Percentiles rank a stretch among this genome's conserved stretches.
These are phyloP conservation scores for Solanum arcanum DNA, from an alignment of 257 asterid genomes.

Conservation along the genomic window DNA sequence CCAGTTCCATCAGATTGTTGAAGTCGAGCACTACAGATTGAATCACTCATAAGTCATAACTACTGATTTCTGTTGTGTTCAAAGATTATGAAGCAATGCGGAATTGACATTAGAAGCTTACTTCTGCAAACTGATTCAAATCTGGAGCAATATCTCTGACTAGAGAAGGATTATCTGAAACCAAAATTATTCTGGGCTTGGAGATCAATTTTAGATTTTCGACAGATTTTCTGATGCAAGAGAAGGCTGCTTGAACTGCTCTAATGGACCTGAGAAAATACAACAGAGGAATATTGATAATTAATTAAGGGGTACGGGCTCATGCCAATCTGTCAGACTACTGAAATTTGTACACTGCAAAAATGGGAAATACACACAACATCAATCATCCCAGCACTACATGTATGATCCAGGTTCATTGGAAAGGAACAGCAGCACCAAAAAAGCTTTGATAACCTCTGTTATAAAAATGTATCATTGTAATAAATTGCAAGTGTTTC, in stretches of 20 bases:
- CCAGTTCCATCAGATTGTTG: background rate
- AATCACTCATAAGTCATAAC: background rate
- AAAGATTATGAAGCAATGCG: background rate
- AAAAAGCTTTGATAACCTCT: background rate
- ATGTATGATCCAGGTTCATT: background rate
- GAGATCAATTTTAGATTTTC: slow-evolving; percentile 17
- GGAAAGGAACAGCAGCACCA: background rate
- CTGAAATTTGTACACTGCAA: background rate
- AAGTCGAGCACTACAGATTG: background rate
- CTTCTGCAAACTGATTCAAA: slow-evolving; percentile 65
- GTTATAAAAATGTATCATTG: background rate
- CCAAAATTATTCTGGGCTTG: slow-evolving; percentile 64
- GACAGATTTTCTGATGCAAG: slow-evolving; percentile 46
- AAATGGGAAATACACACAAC: background rate
- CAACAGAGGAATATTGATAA: background rate
- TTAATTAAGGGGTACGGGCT: background rate
- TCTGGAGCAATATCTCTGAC: slow-evolving; percentile 44
- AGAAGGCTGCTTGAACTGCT: slow-evolving; percentile 64
- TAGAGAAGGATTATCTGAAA: slow-evolving; percentile 79
- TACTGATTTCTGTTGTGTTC: background rate
- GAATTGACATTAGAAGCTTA: slow-evolving; percentile 11
- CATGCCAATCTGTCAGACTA: background rate
- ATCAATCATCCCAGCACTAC: background rate
- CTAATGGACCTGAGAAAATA: slow-evolving; percentile 54
- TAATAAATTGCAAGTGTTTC: background rate